phyloP scores from a whole-genome alignment of 73 alveolate genomes.

The Stentor roeselii region DNA sequence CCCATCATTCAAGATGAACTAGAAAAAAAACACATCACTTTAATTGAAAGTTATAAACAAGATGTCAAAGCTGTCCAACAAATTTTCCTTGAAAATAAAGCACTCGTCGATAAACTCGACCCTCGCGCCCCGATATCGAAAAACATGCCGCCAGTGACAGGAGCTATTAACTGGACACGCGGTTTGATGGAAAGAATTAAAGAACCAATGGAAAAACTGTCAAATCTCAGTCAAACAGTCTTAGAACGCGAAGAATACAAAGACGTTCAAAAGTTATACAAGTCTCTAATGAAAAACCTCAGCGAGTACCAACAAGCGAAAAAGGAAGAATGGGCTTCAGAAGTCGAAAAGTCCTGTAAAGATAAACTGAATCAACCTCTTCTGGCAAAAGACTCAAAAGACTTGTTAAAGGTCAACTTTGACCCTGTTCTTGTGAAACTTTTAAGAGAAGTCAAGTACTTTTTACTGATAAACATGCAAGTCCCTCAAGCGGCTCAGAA shows the following conservation, averaged over 20 bases:
- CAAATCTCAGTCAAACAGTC: constrained; percentile 83
- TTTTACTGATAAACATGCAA: constrained; percentile 82
- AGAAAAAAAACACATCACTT: constrained; percentile 98
- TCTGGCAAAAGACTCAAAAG: constrained; percentile 80
- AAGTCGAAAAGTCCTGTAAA: constrained; percentile 90
- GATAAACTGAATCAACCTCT: constrained; percentile 87
- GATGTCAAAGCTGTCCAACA: constrained; percentile 91
- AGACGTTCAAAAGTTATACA: constrained; percentile 94
- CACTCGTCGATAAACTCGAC: constrained; percentile 92
- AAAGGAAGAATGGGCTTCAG: constrained; percentile 93
- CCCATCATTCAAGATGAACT: constrained; percentile 99
- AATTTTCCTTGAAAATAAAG: constrained; percentile 93
- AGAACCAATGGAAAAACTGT: constrained; percentile 98
- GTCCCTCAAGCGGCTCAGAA: constrained; percentile 97
- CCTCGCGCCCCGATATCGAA: constrained; percentile 96
- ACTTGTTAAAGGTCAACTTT: constrained; percentile 94
- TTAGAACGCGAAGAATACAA: constrained; percentile 97
- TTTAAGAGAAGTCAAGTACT: constrained; percentile 98
- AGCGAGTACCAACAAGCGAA: constrained; percentile 94
- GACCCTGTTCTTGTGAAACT: constrained; percentile 98
- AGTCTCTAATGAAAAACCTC: constrained; percentile 89
- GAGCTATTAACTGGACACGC: constrained; percentile 98
- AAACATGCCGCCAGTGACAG: constrained; percentile 99
- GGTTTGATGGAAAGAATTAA: constrained; percentile 96
- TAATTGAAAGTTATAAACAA: constrained; percentile 92